These are phyloP conservation scores for Chlorophyllum brunneum DNA, from an alignment of 768 basidiomycete species.

Conservation along the genomic window DNA sequence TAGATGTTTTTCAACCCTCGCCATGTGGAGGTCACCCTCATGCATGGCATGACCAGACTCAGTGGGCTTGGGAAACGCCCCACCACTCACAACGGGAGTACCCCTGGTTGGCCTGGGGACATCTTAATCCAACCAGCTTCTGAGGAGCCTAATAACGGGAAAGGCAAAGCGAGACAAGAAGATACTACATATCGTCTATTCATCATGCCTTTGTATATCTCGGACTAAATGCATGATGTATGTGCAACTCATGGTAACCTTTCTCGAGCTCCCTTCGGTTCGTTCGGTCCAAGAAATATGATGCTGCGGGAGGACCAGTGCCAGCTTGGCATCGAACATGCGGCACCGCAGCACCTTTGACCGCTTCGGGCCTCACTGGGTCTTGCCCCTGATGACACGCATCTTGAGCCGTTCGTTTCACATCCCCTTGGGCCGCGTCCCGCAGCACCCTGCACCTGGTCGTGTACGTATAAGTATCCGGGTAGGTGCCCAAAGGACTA, in stretches of 20 bases:
- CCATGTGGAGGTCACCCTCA: conserved; percentile 37
- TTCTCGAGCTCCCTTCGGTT: not conserved
- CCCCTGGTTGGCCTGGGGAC: conserved; percentile 15
- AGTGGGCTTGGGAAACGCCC: conserved; percentile 19
- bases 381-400: no score
- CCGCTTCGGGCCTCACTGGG: no score
- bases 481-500: no score
- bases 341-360: no score
- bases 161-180: conserved; percentile 4
- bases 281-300: not conserved
- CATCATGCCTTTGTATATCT: conserved; percentile 9
- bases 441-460: no score
- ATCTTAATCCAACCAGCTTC: not conserved
- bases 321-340: no score
- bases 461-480: not conserved
- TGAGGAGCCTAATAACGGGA: not conserved
- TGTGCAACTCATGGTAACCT: not conserved
- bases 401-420: no score
- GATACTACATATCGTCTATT: conserved; percentile 15
- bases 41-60: conserved; percentile 23
- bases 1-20: conserved; percentile 49
- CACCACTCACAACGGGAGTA: conserved; percentile 12
- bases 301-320: no score
- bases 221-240: not conserved
- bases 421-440: no score